A percentile compares a stretch with the other conserved stretches of the same genome.
Conservation (phyloP, 2,329 filamentous ascomycete genomes). For the Purpureocillium lavendulum region DNA sequence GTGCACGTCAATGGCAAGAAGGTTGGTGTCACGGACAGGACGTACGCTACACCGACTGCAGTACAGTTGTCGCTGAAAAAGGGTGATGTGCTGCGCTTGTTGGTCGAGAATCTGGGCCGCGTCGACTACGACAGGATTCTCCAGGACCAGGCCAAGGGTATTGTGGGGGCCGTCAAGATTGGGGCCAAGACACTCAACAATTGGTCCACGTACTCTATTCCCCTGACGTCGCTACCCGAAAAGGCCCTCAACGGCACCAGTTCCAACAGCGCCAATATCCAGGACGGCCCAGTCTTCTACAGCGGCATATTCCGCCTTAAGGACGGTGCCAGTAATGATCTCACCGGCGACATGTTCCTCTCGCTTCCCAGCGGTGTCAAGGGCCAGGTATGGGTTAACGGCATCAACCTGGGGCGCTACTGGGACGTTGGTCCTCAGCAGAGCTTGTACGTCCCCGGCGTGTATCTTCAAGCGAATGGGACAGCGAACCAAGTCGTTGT, state of each 20-base stretch:
- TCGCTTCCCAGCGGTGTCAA: constrained; percentile 30
- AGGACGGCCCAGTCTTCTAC: constrained; percentile 8
- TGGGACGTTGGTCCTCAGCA: constrained; percentile 40
- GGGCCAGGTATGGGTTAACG: constrained; percentile 37
- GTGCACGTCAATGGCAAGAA: constrained; percentile 35
- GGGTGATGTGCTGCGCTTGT: constrained; percentile 31
- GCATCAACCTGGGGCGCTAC: constrained; percentile 34
- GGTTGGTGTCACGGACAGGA: constrained; percentile 36
- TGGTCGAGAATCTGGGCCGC: constrained; percentile 43
- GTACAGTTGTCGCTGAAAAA: constrained; percentile 26
- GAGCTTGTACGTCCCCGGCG: constrained; percentile 35
- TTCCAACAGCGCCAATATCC: not conserved
- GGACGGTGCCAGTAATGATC: constrained; percentile 6
- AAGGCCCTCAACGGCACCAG: not conserved
- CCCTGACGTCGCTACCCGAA: constrained; percentile 3
- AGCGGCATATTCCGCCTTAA: constrained; percentile 18
- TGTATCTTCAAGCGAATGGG: constrained; percentile 19
- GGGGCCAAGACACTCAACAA: constrained; percentile 19
- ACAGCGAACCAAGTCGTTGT: constrained; percentile 29
- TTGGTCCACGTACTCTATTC: constrained; percentile 31
- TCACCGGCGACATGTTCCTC: constrained; percentile 27
- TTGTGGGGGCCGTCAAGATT: constrained; percentile 33
- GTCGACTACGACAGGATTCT: constrained; percentile 35
- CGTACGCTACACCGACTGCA: constrained; percentile 27
- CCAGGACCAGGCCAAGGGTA: constrained; percentile 36